Conservation (phyloP, 1,284 basidiomycete genomes). For the Cryptococcus amylolentus region DNA sequence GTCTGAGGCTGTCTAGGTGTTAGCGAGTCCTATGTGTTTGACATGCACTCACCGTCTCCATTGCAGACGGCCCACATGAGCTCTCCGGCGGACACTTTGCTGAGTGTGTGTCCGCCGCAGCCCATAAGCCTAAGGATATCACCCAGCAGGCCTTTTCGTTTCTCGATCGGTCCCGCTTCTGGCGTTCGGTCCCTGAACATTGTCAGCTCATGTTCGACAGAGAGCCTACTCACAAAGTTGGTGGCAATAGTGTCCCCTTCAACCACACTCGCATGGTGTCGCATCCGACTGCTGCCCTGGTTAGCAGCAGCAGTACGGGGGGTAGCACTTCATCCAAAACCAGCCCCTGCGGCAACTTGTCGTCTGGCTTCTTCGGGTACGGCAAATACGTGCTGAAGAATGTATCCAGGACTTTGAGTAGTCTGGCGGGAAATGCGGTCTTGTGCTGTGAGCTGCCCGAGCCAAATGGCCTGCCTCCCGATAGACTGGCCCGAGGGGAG, state of each 20-base stretch:
- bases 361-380: slow-evolving; percentile 21
- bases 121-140: slow-evolving; percentile 71
- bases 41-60: slow-evolving; percentile 62
- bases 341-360: slow-evolving; percentile 25
- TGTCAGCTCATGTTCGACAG: not conserved
- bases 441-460: not conserved
- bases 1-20: slow-evolving; percentile 55
- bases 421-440: slow-evolving; percentile 25
- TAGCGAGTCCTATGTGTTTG: not conserved
- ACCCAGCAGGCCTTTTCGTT: slow-evolving; percentile 67
- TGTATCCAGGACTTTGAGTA: slow-evolving; percentile 26
- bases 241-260: slow-evolving; percentile 65
- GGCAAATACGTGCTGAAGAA: slow-evolving; percentile 31
- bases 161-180: slow-evolving; percentile 60
- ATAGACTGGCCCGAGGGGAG: slow-evolving; percentile 8
- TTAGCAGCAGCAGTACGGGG: slow-evolving; percentile 69
- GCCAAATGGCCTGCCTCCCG: not conserved
- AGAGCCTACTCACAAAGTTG: slow-evolving; percentile 55
- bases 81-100: slow-evolving; percentile 77
- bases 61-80: slow-evolving; percentile 76
- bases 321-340: slow-evolving; percentile 70
- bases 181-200: slow-evolving; percentile 61
- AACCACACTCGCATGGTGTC: slow-evolving; percentile 58
- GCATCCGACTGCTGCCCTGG: slow-evolving; percentile 64
- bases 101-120: slow-evolving; percentile 64